These are phyloP conservation scores for Fusarium equiseti DNA, from an alignment of 2,329 filamentous ascomycete genomes.

Conservation along the genomic window DNA sequence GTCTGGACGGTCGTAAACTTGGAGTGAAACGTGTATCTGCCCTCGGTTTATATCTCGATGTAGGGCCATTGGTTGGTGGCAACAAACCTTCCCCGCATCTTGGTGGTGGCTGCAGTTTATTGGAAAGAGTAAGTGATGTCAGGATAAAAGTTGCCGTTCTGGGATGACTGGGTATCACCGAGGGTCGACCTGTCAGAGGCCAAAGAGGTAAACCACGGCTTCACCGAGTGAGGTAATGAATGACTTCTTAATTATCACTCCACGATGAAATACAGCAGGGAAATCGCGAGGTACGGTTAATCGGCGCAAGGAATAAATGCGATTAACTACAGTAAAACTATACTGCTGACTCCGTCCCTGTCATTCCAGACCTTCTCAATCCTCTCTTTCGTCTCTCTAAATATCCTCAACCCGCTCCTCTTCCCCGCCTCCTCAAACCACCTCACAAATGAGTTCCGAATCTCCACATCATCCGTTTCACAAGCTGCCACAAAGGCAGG, in stretches of 20 bases:
- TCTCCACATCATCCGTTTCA: conserved; percentile 12
- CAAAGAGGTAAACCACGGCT: too few relatives aligned
- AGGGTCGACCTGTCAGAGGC: rapidly evolving
- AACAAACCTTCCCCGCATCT: not conserved
- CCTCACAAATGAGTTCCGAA: not conserved
- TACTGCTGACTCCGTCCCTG: not conserved
- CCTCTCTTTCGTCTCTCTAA: conserved; percentile 20
- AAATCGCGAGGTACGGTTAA: too few relatives aligned
- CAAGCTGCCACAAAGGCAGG: conserved; percentile 32
- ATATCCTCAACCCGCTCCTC: conserved; percentile 28
- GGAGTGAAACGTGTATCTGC: too few relatives aligned
- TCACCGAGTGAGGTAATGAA: too few relatives aligned
- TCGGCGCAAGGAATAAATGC: too few relatives aligned
- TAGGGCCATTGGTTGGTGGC: too few relatives aligned
- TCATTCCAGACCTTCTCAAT: conserved; percentile 22
- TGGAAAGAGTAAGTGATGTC: not conserved
- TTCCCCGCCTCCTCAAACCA: conserved; percentile 28
- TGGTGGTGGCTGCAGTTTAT: too few relatives aligned
- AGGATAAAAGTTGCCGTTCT: not conserved
- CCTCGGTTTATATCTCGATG: not conserved
- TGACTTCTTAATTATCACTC: too few relatives aligned
- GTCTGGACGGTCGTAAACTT: too few relatives aligned
- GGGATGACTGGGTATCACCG: too few relatives aligned
- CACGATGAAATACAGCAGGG: too few relatives aligned
- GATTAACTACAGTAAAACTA: not conserved